Evolutionary conservation across 2,329 filamentous ascomycete genomes (phyloP), one percentile per base, ranked within the genome.

Genomic region (Dryadomyces quercus-mongolicae): DNA sequence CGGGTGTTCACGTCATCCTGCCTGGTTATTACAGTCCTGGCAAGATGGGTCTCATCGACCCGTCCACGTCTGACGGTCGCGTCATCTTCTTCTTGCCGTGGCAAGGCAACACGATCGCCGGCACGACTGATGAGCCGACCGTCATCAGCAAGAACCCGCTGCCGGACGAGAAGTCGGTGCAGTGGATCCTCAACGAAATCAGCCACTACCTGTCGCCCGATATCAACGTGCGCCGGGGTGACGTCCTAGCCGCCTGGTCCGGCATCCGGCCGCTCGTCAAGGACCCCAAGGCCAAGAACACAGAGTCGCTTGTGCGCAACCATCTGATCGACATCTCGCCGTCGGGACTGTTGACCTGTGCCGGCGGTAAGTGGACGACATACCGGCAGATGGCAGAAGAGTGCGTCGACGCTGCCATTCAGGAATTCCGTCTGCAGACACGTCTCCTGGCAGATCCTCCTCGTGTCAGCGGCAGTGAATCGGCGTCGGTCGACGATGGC

Each of bases 361-460:
- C 86, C 38, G 87, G 87, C 61, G 87, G 87, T 58, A 93, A 92
- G 71, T 92, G 87, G 87, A 93, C 87, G 6, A 93, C 87, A 12
- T 93, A 92, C 71, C 85, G 87, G 54, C 85, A 91, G 66, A 93
- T 93, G 88, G 85, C 88, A 52, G 85, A 93, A 67, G 86, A 92
- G 63, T 85, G 86, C 49, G 87, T 93, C 57, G 86, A 92, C 64
- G 83, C 88, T 63, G 87, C 87, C 31, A 77, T 91, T 68, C 72
- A 76, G 58, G 73, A 78, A 51, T 90, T 88, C 66, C 66, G 72
- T 43, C 75, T 91, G 31, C 68, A 72, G 51, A 71, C 84, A 5
- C 67, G 68, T 7, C 40, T 46, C 6, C 9, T 43, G 47, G 16
- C 48, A 5, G 69, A 81, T 52, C 72, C 75, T 38, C 81, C 84